These are phyloP conservation scores for Astrothelium subdiscretum DNA, from an alignment of 495 filamentous ascomycete genomes.

Conservation along the genomic window DNA sequence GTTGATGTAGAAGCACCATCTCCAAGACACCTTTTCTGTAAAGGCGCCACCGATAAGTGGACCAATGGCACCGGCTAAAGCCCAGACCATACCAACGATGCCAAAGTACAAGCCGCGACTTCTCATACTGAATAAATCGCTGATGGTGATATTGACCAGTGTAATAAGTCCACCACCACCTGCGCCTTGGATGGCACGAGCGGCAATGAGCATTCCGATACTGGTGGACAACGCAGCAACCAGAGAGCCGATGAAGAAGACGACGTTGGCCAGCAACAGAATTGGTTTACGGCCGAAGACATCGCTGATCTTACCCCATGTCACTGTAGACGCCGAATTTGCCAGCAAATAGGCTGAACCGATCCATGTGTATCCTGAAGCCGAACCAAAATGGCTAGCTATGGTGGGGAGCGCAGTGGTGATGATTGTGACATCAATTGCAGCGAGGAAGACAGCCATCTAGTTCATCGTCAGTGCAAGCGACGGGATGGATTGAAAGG, in stretches of 20 bases:
- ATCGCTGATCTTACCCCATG: slow-evolving; percentile 77
- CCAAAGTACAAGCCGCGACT: slow-evolving; percentile 33
- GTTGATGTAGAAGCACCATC: slow-evolving; percentile 57
- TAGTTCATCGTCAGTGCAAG: neutral
- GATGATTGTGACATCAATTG: slow-evolving; percentile 34
- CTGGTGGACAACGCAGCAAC: slow-evolving; percentile 55
- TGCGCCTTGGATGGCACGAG: slow-evolving; percentile 68
- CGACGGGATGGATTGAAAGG: neutral
- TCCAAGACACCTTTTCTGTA: slow-evolving; percentile 41
- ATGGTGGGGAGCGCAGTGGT: slow-evolving; percentile 43
- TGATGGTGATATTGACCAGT: slow-evolving; percentile 70
- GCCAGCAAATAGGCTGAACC: slow-evolving; percentile 47
- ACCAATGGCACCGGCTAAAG: slow-evolving; percentile 29
- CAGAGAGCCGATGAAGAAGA: slow-evolving; percentile 69
- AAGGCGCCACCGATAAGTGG: slow-evolving; percentile 32
- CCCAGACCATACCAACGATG: slow-evolving; percentile 33
- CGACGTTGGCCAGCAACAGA: slow-evolving; percentile 54
- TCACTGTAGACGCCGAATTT: slow-evolving; percentile 53
- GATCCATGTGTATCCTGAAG: slow-evolving; percentile 43
- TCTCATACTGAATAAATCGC: slow-evolving; percentile 66
- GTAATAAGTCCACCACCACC: slow-evolving; percentile 74
- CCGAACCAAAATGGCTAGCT: slow-evolving; percentile 32
- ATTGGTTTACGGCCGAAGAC: slow-evolving; percentile 81
- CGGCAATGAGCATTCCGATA: slow-evolving; percentile 64
- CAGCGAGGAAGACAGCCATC: slow-evolving; percentile 32